Evolutionary conservation across 306 rosid species (phyloP), one percentile per base, ranked within the genome.

Genomic region (Lathyrus oleraceus): DNA sequence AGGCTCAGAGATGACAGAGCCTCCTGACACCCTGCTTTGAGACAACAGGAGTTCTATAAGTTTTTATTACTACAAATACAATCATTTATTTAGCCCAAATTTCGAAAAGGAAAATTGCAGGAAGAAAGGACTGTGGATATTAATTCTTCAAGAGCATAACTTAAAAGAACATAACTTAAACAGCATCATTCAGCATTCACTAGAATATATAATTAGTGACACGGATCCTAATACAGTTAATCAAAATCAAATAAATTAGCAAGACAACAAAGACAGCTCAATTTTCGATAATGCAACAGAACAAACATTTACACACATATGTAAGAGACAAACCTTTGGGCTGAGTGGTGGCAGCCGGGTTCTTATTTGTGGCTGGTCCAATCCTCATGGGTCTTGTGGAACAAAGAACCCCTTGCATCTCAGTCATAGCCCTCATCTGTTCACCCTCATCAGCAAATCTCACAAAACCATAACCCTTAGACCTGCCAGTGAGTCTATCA

Each of bases 21-120:
- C 98, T 85, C 96, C 78, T 82, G 91, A 78, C 96, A 81, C 87
- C 98, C 98, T 92, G 98, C 95, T 92, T 89, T 62, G 90, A 89
- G 95, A 92, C 91, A 92, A 92, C 77, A 85, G 54, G 81, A 92
- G 96, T 83, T 85, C 81, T 87, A 87, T 87, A 85, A 90, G 94
- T 78, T 81, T 78, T 73, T 79, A 42, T 62, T 39, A 86, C 67
- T 57, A 67, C 78, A 72, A 59, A 76, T 65, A 83, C 59, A 48
- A 49, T 66, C 81, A 82, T 76, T 78, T 79, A 86, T 38, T 71
- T 71, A 62, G 92, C 84, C 90, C 91, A 87, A 81, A 73, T 74
- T 71, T 53, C 81, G 59, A 76, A 88, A 88, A 75, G 70, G 85
- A 85, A 86, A 87, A 79, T 81, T 80, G 68, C 72, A 70, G 85